phyloP scores from a whole-genome alignment of 331 rosid species.

The Cydonia oblonga region DNA sequence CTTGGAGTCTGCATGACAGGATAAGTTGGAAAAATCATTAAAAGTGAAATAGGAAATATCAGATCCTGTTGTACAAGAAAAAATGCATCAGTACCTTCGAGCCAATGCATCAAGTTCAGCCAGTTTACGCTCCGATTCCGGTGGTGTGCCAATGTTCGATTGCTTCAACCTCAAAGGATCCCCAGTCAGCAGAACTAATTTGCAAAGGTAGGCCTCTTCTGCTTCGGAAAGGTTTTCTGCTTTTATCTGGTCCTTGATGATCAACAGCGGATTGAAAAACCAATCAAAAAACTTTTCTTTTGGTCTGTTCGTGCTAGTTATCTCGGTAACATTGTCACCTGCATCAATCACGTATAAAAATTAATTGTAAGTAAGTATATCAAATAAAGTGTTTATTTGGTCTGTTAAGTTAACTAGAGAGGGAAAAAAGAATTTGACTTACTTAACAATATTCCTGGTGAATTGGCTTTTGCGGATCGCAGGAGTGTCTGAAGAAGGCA shows the following conservation, averaged over 20 bases:
- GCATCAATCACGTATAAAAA: conserved; percentile 6
- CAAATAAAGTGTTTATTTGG: neutral
- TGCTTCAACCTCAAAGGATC: conserved; percentile 56
- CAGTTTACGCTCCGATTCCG: conserved; percentile 66
- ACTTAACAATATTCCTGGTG: conserved; percentile 58
- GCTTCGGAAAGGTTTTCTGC: conserved; percentile 69
- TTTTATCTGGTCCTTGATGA: conserved; percentile 79
- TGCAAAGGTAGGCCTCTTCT: conserved; percentile 70
- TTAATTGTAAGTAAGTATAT: neutral
- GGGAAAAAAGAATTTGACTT: conserved; percentile 18
- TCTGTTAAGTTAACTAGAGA: neutral
- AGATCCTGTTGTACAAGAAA: neutral
- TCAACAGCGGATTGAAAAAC: conserved; percentile 79
- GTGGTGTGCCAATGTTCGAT: conserved; percentile 35
- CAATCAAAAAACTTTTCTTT: conserved; percentile 68
- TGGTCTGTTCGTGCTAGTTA: conserved; percentile 67
- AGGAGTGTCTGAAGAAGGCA: conserved; percentile 59
- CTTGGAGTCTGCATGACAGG: conserved; percentile 53
- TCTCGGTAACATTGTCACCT: conserved; percentile 58
- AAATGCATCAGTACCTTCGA: conserved; percentile 49
- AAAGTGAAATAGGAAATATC: neutral
- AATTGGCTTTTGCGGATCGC: conserved; percentile 63
- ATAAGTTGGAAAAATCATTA: neutral
- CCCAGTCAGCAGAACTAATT: conserved; percentile 59
- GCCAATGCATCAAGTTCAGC: conserved; percentile 88